These are phyloP conservation scores for Stephania cephalantha DNA, from an alignment of 164 flowering plant species.

Conservation along the genomic window DNA sequence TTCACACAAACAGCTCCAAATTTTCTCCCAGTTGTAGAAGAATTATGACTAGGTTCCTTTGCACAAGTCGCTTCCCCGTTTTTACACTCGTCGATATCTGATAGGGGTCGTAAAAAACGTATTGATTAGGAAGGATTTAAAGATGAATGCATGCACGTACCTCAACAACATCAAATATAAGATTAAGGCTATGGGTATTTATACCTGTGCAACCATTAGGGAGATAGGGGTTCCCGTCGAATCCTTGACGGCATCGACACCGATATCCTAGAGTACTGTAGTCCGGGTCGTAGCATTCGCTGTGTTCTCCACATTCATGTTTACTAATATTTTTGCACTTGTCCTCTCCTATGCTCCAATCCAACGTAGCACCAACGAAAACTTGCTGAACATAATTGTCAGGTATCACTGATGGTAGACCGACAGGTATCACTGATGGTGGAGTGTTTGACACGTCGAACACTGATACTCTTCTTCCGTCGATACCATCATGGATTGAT, in stretches of 20 bases:
- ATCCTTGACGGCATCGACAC: slow-evolving; percentile 42
- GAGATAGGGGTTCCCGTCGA: slow-evolving; percentile 50
- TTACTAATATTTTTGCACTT: slow-evolving; percentile 24
- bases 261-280: slow-evolving; percentile 30
- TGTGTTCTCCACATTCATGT: slow-evolving; percentile 22
- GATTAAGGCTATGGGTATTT: too few relatives aligned
- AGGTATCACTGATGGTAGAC: background rate
- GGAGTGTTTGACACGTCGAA: too few relatives aligned
- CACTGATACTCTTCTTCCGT: background rate
- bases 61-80: background rate
- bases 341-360: slow-evolving; percentile 34
- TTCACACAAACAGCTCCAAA: background rate
- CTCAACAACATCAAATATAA: background rate
- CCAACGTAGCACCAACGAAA: slow-evolving; percentile 26
- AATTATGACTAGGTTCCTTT: too few relatives aligned
- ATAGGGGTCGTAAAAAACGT: too few relatives aligned
- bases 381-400: slow-evolving; percentile 6
- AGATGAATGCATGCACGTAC: background rate
- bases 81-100: background rate
- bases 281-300: slow-evolving; percentile 16
- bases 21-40: too few relatives aligned
- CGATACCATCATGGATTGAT: slow-evolving; percentile 19
- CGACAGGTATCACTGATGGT: background rate
- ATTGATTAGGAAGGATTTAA: too few relatives aligned
- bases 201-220: slow-evolving; percentile 30